phyloP scores from a whole-genome alignment of 352 stramenopile species.

The Peronospora destructor region DNA sequence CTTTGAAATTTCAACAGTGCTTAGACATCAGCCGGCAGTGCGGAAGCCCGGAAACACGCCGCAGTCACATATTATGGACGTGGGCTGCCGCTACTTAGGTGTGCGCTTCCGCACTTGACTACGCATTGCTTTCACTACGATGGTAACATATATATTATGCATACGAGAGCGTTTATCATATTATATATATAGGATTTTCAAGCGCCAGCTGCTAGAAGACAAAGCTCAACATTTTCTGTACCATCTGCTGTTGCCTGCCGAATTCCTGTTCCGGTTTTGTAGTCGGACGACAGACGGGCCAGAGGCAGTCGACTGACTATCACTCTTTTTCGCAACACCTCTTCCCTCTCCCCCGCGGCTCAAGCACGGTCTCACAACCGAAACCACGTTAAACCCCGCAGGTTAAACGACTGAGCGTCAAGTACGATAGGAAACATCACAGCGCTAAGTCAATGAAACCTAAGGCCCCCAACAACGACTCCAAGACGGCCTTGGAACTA shows the following conservation, averaged over 20 bases:
- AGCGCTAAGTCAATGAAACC: conserved; percentile 20
- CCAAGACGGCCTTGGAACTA: conserved; percentile 58
- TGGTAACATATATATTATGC: background rate
- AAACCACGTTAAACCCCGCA: conserved; percentile 15
- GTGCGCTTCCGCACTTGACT: too few relatives aligned
- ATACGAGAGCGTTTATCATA: background rate
- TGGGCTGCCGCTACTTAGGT: too few relatives aligned
- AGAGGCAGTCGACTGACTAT: conserved; percentile 17
- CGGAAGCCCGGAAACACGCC: too few relatives aligned
- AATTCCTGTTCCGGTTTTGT: conserved; percentile 15
- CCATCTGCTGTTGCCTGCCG: background rate
- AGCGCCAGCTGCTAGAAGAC: conserved; percentile 6
- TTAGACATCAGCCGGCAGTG: too few relatives aligned
- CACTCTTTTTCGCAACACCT: conserved; percentile 7
- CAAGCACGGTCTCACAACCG: conserved; percentile 27
- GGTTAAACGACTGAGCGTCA: background rate
- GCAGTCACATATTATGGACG: too few relatives aligned
- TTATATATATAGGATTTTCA: conserved; percentile 6
- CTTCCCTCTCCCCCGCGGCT: conserved; percentile 2
- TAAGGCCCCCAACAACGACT: conserved; percentile 11
- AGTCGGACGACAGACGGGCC: conserved; percentile 9
- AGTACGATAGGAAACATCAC: background rate
- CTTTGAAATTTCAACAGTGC: too few relatives aligned
- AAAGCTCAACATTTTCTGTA: background rate
- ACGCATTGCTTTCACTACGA: too few relatives aligned